A percentile compares a stretch with the other conserved stretches of the same genome.
Evolutionary conservation across 1,139 yeast genomes (phyloP).

Genomic region (Candida frijolesensis): DNA sequence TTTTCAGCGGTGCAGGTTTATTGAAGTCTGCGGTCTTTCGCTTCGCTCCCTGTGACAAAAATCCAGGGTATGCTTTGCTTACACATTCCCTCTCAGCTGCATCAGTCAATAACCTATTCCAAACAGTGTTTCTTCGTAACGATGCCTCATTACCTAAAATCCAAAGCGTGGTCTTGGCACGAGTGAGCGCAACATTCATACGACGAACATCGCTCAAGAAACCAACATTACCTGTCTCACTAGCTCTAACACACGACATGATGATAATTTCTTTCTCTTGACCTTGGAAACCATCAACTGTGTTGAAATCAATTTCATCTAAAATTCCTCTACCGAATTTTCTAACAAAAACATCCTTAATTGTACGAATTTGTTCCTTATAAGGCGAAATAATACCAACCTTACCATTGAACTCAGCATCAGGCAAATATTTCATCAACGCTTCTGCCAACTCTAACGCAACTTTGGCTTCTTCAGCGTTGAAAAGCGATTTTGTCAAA

Average conservation of each 20-base stretch:
- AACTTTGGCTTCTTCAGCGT: conserved; percentile 67
- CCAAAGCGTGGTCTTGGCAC: conserved; percentile 94
- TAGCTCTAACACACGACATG: conserved; percentile 93
- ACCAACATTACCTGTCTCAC: conserved; percentile 70
- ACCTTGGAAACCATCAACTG: conserved; percentile 98
- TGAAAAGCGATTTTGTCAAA: conserved; percentile 69
- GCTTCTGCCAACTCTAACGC: conserved; percentile 70
- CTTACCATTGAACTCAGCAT: conserved; percentile 61
- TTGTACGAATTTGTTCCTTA: conserved; percentile 73
- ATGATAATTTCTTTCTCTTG: conserved; percentile 94
- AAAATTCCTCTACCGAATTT: conserved; percentile 65
- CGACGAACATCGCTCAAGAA: conserved; percentile 87
- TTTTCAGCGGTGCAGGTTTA: conserved; percentile 1
- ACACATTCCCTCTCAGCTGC: conserved; percentile 53
- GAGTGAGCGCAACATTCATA: conserved; percentile 94
- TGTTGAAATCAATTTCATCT: conserved; percentile 80
- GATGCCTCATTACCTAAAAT: conserved; percentile 78
- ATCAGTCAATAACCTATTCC: conserved; percentile 67
- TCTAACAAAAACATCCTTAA: conserved; percentile 58
- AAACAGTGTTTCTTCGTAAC: conserved; percentile 61
- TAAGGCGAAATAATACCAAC: conserved; percentile 95
- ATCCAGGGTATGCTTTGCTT: conserved; percentile 40
- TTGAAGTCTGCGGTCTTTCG: neutral
- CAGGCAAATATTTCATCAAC: conserved; percentile 53
- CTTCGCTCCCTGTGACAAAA: conserved; percentile 21